phyloP scores from a whole-genome alignment of 345 rosid genomes.

The Acer campestre region DNA sequence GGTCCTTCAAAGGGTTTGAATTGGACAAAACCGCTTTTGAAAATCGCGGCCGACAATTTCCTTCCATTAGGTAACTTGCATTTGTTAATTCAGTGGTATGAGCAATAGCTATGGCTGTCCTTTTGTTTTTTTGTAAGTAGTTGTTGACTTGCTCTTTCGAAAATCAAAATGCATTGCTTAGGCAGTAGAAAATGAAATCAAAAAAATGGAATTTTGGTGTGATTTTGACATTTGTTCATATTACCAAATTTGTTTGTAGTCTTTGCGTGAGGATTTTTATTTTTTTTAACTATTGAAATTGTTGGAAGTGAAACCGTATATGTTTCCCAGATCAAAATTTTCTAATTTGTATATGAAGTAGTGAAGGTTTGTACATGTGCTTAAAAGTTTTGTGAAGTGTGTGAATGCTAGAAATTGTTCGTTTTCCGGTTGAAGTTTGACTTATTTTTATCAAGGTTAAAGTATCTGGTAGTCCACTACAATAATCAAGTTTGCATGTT shows the following conservation, averaged over 20 bases:
- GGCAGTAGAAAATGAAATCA: neutral
- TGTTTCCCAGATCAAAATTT: too few relatives aligned
- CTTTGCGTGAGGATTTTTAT: neutral
- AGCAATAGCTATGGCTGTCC: neutral
- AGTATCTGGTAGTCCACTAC: neutral
- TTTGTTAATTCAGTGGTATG: too few relatives aligned
- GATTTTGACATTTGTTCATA: neutral
- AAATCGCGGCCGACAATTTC: slow-evolving; percentile 60
- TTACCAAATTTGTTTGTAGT: neutral
- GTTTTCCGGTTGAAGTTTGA: neutral
- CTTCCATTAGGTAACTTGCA: slow-evolving; percentile 68
- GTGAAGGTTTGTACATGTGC: neutral
- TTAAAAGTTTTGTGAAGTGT: neutral
- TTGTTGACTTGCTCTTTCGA: neutral
- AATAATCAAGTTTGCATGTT: neutral
- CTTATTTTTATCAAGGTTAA: too few relatives aligned
- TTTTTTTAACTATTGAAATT: neutral
- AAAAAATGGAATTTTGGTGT: neutral
- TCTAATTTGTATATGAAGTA: too few relatives aligned
- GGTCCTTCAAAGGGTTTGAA: slow-evolving; percentile 23
- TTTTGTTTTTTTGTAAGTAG: too few relatives aligned
- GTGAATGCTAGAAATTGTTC: neutral
- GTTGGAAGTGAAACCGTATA: neutral
- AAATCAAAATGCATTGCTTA: neutral
- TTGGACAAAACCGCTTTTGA: slow-evolving; percentile 53